phyloP scores from a whole-genome alignment of 2,329 filamentous ascomycete genomes.

The Trichophyton simii region DNA sequence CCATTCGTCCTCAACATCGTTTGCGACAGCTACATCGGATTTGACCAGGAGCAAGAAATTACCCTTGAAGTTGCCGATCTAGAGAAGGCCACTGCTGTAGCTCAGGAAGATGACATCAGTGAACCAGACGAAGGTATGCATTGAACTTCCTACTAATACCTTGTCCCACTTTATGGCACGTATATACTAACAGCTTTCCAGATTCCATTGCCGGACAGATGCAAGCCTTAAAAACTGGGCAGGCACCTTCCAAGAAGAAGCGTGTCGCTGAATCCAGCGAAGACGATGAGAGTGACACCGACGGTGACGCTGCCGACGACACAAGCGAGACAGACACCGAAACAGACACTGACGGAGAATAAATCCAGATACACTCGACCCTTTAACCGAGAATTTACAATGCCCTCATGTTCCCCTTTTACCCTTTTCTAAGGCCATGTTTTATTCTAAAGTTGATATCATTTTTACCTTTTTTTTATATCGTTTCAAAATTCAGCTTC shows the following conservation, averaged over 20 bases:
- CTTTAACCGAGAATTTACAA: background rate
- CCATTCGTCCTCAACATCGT: conserved; percentile 89
- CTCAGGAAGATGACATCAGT: conserved; percentile 86
- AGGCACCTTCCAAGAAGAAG: conserved; percentile 43
- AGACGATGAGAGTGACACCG: conserved; percentile 47
- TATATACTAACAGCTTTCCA: conserved; percentile 29
- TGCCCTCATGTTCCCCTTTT: background rate
- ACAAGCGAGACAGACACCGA: conserved; percentile 52
- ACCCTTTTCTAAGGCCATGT: background rate
- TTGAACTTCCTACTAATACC: background rate
- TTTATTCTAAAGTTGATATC: background rate
- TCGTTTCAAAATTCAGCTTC: background rate
- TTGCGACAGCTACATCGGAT: conserved; percentile 89
- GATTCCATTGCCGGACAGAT: conserved; percentile 86
- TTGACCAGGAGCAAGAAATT: conserved; percentile 85
- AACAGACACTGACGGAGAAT: conserved; percentile 67
- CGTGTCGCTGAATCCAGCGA: conserved; percentile 50
- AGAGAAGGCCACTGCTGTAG: conserved; percentile 66
- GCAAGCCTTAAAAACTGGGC: conserved; percentile 65
- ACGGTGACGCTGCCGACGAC: conserved; percentile 48
- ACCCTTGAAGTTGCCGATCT: conserved; percentile 81
- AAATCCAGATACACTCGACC: background rate
- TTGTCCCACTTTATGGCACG: background rate
- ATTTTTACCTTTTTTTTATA: background rate
- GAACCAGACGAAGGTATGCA: conserved; percentile 91